phyloP scores from a whole-genome alignment of 345 rosid genomes.

The Eucalyptus virginea region DNA sequence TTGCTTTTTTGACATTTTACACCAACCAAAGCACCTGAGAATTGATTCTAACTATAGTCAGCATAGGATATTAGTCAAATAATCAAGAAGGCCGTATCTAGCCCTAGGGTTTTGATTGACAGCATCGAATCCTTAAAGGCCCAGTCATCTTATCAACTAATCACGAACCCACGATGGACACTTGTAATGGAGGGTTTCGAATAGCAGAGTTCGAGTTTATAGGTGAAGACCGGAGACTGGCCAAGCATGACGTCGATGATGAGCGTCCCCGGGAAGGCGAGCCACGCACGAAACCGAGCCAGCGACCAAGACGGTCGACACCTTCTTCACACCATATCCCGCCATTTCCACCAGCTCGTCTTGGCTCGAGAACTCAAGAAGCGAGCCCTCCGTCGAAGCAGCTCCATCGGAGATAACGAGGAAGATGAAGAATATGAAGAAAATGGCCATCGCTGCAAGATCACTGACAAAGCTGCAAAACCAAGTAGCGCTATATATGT shows the following conservation, averaged over 20 bases:
- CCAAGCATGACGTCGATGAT: background rate
- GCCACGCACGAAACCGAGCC: conserved; percentile 29
- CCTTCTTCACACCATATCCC: conserved; percentile 62
- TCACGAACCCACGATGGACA: background rate
- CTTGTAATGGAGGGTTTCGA: background rate
- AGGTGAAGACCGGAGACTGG: conserved; percentile 1
- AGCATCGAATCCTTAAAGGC: background rate
- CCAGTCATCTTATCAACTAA: background rate
- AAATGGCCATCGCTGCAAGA: background rate
- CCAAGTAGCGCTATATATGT: background rate
- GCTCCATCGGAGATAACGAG: background rate
- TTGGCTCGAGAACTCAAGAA: conserved; percentile 5
- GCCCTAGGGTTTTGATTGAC: background rate
- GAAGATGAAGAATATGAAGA: background rate
- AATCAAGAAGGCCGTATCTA: background rate
- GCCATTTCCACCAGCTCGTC: conserved; percentile 52
- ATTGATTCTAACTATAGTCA: background rate
- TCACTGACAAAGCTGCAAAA: background rate
- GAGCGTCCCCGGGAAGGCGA: background rate
- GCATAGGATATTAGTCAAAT: background rate
- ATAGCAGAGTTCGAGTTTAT: background rate
- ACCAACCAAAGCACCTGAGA: conserved; percentile 7
- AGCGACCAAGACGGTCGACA: conserved; percentile 42
- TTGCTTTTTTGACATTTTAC: conserved; percentile 1
- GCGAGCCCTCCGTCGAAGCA: background rate